Percentiles rank a stretch among this genome's conserved stretches.
These are phyloP conservation scores for Phytopythium litorale DNA, from an alignment of 352 stramenopile species.

Conservation along the genomic window DNA sequence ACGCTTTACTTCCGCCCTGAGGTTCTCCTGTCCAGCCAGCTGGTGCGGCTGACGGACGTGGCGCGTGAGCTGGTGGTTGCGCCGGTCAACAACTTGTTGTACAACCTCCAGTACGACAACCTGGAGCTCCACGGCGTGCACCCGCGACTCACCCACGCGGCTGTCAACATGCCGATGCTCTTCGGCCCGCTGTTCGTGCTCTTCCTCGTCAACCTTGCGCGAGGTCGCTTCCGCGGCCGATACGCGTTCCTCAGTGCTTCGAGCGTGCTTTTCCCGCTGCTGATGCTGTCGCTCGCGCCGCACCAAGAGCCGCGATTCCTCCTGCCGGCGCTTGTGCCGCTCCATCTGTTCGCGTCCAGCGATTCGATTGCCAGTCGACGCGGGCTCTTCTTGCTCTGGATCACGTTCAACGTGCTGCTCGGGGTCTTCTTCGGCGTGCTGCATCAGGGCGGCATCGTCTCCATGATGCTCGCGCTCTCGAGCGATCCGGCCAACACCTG, in stretches of 20 bases:
- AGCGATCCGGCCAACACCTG: conserved; percentile 6
- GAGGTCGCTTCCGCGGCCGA: conserved; percentile 11
- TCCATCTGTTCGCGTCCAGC: conserved; percentile 57
- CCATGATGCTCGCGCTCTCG: conserved; percentile 48
- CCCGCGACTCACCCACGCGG: conserved; percentile 77
- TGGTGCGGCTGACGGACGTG: conserved; percentile 9
- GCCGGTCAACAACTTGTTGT: conserved; percentile 87
- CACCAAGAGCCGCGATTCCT: conserved; percentile 94
- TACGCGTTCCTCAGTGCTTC: conserved; percentile 21
- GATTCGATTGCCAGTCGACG: not conserved
- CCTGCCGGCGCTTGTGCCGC: conserved; percentile 78
- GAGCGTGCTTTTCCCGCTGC: conserved; percentile 67
- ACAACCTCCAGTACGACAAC: conserved; percentile 91
- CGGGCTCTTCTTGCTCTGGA: conserved; percentile 31
- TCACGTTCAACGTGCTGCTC: conserved; percentile 48
- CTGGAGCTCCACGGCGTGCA: conserved; percentile 91
- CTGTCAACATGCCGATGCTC: conserved; percentile 92
- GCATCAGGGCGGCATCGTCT: conserved; percentile 68
- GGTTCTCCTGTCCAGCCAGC: conserved; percentile 1
- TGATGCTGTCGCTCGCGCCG: conserved; percentile 86
- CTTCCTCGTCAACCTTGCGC: conserved; percentile 31
- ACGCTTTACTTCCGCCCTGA: conserved; percentile 55
- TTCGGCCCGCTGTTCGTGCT: conserved; percentile 85
- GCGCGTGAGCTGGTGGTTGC: conserved; percentile 39
- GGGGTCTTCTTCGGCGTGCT: conserved; percentile 63